Conservation (phyloP, 2,329 filamentous ascomycete genomes). For the Penicillium sp. region DNA sequence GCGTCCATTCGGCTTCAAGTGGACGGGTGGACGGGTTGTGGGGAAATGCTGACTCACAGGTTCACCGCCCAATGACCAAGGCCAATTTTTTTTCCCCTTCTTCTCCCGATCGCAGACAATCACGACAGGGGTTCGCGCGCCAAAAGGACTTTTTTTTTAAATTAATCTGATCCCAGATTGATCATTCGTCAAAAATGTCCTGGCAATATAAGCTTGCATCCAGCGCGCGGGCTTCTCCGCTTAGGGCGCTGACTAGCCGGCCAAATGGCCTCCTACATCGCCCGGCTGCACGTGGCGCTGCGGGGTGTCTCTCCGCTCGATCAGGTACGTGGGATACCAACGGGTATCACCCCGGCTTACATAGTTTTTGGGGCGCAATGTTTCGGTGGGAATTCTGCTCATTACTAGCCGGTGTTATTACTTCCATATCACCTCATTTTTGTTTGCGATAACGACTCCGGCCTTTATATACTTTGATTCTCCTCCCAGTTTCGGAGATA, state of each 20-base stretch:
- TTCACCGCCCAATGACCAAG: conserved; percentile 23
- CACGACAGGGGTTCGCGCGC: conserved; percentile 2
- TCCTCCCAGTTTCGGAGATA: not conserved
- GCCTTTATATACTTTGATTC: not conserved
- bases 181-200: conserved; percentile 23
- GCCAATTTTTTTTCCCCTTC: conserved; percentile 12
- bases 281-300: conserved; percentile 21
- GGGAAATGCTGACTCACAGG: conserved; percentile 24
- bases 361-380: conserved; percentile 8
- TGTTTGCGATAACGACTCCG: not conserved
- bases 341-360: conserved; percentile 15
- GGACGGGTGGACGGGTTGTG: conserved; percentile 4
- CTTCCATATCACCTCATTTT: not conserved
- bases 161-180: conserved; percentile 4
- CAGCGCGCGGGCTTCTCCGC: conserved; percentile 34
- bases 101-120: conserved; percentile 9
- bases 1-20: not conserved
- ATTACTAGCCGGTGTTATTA: not conserved
- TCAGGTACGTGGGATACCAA: conserved; percentile 28
- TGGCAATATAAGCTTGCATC: conserved; percentile 34
- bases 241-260: conserved; percentile 31
- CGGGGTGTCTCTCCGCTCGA: conserved; percentile 24
- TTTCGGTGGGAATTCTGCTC: not conserved
- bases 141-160: conserved; percentile 5
- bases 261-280: conserved; percentile 30